Evolutionary conservation across 805 yeast genomes (phyloP).

Genomic region (Naumovozyma dairenensis): DNA sequence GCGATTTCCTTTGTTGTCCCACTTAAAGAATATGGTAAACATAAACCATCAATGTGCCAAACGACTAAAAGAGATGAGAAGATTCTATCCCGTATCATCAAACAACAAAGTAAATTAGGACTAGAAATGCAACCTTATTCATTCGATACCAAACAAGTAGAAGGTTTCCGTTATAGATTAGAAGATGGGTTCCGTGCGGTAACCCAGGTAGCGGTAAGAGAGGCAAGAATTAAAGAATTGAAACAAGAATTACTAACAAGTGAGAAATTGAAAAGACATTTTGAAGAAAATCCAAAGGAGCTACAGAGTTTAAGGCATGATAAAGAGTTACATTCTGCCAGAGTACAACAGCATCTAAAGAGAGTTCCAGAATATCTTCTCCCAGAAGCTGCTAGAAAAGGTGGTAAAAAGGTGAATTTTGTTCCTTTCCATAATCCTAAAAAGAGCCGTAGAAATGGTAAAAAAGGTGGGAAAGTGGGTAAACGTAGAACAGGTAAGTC

Average conservation of each 20-base stretch:
- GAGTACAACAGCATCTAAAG: conserved; percentile 77
- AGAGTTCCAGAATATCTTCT: conserved; percentile 86
- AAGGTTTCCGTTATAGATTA: conserved; percentile 90
- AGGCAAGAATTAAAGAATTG: conserved; percentile 84
- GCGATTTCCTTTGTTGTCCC: conserved; percentile 89
- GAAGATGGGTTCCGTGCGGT: conserved; percentile 97
- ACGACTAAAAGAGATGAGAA: conserved; percentile 80
- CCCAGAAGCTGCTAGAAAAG: conserved; percentile 63
- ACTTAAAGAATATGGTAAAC: conserved; percentile 75
- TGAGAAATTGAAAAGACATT: conserved; percentile 85
- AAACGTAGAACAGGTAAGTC: conserved; percentile 39
- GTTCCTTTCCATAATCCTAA: conserved; percentile 55
- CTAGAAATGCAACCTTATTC: conserved; percentile 76
- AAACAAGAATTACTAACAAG: conserved; percentile 79
- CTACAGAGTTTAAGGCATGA: conserved; percentile 84
- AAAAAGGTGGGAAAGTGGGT: conserved; percentile 30
- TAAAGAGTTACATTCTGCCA: conserved; percentile 71
- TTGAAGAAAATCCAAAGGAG: conserved; percentile 96
- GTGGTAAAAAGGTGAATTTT: conserved; percentile 50
- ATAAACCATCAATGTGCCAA: conserved; percentile 63
- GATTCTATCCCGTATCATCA: conserved; percentile 63
- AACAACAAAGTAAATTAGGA: conserved; percentile 65
- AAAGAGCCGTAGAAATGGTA: conserved; percentile 20
- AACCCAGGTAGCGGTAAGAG: conserved; percentile 79
- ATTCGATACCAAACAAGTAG: conserved; percentile 85